Conservation (phyloP, 169 alveolate species). For the Ichthyophthirius multifiliis region DNA sequence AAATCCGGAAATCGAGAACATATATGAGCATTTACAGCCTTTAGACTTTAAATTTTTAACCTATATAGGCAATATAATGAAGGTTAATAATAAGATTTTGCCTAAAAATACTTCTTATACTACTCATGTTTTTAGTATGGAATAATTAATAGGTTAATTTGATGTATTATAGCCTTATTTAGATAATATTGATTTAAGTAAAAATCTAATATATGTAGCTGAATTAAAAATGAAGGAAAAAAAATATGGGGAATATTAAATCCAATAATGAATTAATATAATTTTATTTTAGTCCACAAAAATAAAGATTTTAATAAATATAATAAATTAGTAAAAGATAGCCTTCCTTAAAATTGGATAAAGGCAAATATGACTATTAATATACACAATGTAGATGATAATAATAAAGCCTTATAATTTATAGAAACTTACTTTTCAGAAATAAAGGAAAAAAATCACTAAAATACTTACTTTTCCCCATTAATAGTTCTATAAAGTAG, state of each 20-base stretch:
- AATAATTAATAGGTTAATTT: constrained; percentile 11
- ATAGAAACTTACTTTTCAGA: background rate
- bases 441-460: background rate
- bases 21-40: constrained; percentile 84
- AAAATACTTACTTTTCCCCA: background rate
- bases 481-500: background rate
- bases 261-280: background rate
- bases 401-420: background rate
- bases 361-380: background rate
- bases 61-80: constrained; percentile 58
- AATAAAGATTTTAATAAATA: background rate
- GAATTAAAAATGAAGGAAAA: background rate
- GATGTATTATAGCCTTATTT: background rate
- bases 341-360: background rate
- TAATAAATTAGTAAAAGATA: background rate
- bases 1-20: constrained; percentile 79
- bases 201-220: background rate
- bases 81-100: constrained; percentile 48
- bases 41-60: constrained; percentile 62
- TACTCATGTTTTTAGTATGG: constrained; percentile 20
- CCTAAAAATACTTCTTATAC: constrained; percentile 25
- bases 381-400: background rate
- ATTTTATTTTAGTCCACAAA: background rate
- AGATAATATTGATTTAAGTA: background rate
- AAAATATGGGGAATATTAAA: background rate